These are phyloP conservation scores for Lathyrus sativus DNA, from an alignment of 306 rosid genomes.

Conservation along the genomic window DNA sequence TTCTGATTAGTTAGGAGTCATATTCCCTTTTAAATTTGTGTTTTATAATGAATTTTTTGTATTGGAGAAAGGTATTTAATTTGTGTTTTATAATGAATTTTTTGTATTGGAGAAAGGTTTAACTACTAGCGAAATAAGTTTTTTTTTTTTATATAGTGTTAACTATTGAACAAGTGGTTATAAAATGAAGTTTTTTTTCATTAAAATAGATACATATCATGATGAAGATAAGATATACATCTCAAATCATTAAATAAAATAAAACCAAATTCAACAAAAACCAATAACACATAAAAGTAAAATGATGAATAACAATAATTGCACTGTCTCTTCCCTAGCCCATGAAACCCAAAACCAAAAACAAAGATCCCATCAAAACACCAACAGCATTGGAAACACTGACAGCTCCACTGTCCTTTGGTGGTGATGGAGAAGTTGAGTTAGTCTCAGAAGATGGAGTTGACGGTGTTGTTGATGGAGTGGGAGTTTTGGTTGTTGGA, in stretches of 20 bases:
- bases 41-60: too few species aligned
- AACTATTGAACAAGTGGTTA: too few species aligned
- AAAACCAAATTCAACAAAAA: constrained; percentile 40
- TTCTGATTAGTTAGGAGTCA: too few species aligned
- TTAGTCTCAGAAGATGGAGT: constrained; percentile 28
- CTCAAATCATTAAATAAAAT: constrained; percentile 31
- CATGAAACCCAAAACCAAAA: constrained; percentile 46
- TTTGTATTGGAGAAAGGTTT: too few species aligned
- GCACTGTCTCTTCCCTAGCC: constrained; percentile 85
- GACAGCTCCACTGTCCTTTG: constrained; percentile 38
- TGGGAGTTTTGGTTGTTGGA: constrained; percentile 37
- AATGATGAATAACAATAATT: neutral
- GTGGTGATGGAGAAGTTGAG: constrained; percentile 42
- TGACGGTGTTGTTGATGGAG: constrained; percentile 32
- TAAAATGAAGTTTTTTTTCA: neutral
- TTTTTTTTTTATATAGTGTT: too few species aligned
- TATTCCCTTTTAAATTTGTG: too few species aligned
- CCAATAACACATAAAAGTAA: constrained; percentile 6
- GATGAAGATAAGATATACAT: constrained; percentile 32
- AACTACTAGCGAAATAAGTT: too few species aligned
- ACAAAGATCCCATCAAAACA: constrained; percentile 44
- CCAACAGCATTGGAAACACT: constrained; percentile 33
- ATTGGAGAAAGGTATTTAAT: too few species aligned
- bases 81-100: too few species aligned
- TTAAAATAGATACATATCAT: constrained; percentile 5